Base-by-base conservation (phyloP, 2,329 filamentous ascomycete genomes). In the Diatrype stigma region DNA sequence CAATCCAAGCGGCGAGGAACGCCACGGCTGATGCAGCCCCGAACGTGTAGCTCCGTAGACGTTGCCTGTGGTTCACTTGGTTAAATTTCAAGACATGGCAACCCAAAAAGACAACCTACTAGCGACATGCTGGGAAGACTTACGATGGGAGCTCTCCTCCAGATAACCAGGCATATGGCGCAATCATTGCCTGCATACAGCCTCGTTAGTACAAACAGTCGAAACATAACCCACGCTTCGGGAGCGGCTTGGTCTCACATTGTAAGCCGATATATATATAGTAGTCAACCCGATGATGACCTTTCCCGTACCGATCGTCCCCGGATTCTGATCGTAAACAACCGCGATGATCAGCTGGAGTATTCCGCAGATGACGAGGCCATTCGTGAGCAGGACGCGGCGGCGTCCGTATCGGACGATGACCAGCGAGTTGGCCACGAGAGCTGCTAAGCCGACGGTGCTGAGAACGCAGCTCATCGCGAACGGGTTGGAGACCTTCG, bases 41-140 rank as follows among this genome's bases (percentile, higher is more conserved):
- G 49, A 79, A 78, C 0, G 77, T 80, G 55, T 80, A 75, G 10
- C 70, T 73, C 35, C 78, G 74, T 12, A 80, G 69, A 12, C 76
- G 70, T 56, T 80, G 77, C 1, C 40, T 44, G 21, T 44, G 14
- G 6, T 44, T 17, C 40, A 26, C 16, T 23, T 37, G 6, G n/a
- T 37, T 37, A 37, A 12, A 37, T 37, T 30, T 30, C 10, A 5
- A 30, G 26, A 10, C 6, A 30, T 30, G 10, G n/a, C n/a, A n/a
- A n/a, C n/a, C n/a, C n/a, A 30, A 30, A 6, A 30, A 30, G 10
- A 30, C 6, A 30, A 30, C 26, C 26, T n/a, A n/a, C n/a, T n/a
- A n/a, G n/a, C n/a, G n/a, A n/a, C n/a, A n/a, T n/a, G n/a, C n/a
- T n/a, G n/a, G n/a, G n/a, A n/a, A n/a, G n/a, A 44, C 40, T 44